A percentile compares a stretch with the other conserved stretches of the same genome.
Evolutionary conservation across 495 filamentous ascomycete genomes (phyloP).

Genomic region (Thermothielavioides terrestris): DNA sequence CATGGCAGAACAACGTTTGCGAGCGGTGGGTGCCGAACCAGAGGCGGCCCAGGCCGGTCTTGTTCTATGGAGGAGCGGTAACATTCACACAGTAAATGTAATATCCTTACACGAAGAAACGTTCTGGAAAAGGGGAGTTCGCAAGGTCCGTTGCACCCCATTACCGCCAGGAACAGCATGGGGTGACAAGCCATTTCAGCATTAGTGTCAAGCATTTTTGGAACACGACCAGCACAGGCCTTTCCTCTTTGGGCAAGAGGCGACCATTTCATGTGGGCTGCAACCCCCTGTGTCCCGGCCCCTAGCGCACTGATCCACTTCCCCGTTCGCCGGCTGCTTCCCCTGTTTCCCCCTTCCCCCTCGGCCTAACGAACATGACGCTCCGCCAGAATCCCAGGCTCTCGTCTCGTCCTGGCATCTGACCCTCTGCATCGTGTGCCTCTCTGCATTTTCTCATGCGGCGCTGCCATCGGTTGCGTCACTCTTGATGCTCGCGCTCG

Average conservation of each 20-base stretch:
- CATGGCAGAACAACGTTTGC: background rate
- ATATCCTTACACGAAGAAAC: background rate
- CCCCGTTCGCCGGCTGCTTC: slow-evolving; percentile 13
- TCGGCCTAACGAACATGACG: slow-evolving; percentile 16
- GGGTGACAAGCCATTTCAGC: slow-evolving; percentile 3
- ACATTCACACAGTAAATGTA: background rate
- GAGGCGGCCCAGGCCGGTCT: background rate
- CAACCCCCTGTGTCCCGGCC: slow-evolving; percentile 7
- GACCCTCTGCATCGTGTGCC: no score
- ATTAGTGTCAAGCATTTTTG: slow-evolving; percentile 16
- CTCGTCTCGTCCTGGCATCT: no score
- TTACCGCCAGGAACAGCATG: slow-evolving; percentile 14
- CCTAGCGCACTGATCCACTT: slow-evolving; percentile 7
- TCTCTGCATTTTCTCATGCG: no score
- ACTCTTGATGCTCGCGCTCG: background rate
- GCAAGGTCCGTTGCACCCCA: slow-evolving; percentile 13
- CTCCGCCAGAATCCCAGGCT: no score
- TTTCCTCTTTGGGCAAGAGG: background rate
- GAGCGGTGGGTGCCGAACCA: no score
- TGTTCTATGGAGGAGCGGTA: background rate
- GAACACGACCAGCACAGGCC: slow-evolving; percentile 1
- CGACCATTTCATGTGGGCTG: slow-evolving; percentile 3
- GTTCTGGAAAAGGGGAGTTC: slow-evolving; percentile 18
- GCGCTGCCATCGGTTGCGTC: slow-evolving; percentile 1
- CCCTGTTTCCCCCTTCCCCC: slow-evolving; percentile 13